Percentiles rank a stretch among this genome's conserved stretches.
Evolutionary conservation across 768 basidiomycete species (phyloP).

Genomic region (Mycena pura): DNA sequence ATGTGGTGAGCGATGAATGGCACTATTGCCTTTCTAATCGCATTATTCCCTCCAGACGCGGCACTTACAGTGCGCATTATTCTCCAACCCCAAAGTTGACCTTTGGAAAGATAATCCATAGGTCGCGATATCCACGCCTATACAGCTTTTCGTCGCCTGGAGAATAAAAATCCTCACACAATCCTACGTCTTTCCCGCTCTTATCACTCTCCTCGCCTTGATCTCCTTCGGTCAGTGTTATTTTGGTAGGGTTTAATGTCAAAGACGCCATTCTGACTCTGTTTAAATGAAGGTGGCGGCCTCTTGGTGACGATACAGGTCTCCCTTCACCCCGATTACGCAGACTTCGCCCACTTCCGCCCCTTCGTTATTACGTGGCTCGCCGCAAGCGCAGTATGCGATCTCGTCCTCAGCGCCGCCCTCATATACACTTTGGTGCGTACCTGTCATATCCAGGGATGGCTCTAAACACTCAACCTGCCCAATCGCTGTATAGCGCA

Average conservation of each 20-base stretch:
- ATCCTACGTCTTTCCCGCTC: neutral
- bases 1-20: neutral
- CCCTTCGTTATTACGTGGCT: slow-evolving; percentile 21
- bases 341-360: neutral
- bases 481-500: neutral
- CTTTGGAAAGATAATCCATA: neutral
- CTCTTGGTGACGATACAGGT: slow-evolving; percentile 10
- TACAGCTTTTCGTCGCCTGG: slow-evolving; percentile 28
- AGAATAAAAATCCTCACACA: slow-evolving; percentile 5
- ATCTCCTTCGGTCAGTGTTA: slow-evolving; percentile 8
- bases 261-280: neutral
- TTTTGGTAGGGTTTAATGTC: too few relatives aligned
- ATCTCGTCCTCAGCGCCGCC: slow-evolving; percentile 18
- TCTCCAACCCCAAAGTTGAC: neutral
- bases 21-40: too few relatives aligned
- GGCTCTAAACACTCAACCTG: too few relatives aligned
- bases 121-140: slow-evolving; percentile 26
- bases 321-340: slow-evolving; percentile 1
- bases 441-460: too few relatives aligned
- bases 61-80: slow-evolving; percentile 1
- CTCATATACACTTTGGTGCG: slow-evolving; percentile 24
- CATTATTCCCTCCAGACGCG: too few relatives aligned
- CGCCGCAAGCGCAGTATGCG: slow-evolving; percentile 8
- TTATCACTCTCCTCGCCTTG: neutral
- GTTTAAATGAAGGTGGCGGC: slow-evolving; percentile 2